Conservation (phyloP, 306 rosid species). For the Trifolium repens region DNA sequence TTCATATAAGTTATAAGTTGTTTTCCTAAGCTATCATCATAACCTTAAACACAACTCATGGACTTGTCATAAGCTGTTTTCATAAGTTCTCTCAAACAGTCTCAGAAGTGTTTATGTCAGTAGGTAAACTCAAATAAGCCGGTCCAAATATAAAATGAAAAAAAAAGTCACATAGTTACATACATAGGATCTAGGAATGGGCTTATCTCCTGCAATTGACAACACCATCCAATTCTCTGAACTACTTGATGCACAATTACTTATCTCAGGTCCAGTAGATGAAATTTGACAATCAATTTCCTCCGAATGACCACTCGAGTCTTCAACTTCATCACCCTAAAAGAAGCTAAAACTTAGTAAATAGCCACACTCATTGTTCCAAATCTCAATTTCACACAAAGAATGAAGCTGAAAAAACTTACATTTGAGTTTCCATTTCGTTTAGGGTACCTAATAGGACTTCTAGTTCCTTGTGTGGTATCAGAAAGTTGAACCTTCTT, state of each 20-base stretch:
- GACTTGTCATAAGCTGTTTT: not conserved
- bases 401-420: constrained; percentile 40
- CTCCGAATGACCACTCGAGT: constrained; percentile 55
- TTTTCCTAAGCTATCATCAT: not conserved
- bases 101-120: not conserved
- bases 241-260: constrained; percentile 59
- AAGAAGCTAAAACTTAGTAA: constrained; percentile 33
- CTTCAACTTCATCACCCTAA: constrained; percentile 66
- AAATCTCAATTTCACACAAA: constrained; percentile 32
- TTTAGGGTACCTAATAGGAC: constrained; percentile 79
- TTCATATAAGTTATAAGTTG: not conserved
- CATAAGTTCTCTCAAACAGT: not conserved
- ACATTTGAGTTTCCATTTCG: constrained; percentile 66
- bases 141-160: not conserved
- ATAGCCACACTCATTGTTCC: not conserved
- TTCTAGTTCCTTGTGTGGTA: constrained; percentile 76
- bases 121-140: not conserved
- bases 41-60: not conserved
- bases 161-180: constrained; percentile 13
- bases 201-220: constrained; percentile 56
- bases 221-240: constrained; percentile 84
- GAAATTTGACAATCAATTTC: constrained; percentile 56
- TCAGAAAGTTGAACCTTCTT: constrained; percentile 87
- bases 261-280: constrained; percentile 62
- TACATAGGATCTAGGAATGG: constrained; percentile 57